These are phyloP conservation scores for Pseudozyma flocculosa DNA, from an alignment of 1,284 basidiomycete genomes.

Conservation along the genomic window DNA sequence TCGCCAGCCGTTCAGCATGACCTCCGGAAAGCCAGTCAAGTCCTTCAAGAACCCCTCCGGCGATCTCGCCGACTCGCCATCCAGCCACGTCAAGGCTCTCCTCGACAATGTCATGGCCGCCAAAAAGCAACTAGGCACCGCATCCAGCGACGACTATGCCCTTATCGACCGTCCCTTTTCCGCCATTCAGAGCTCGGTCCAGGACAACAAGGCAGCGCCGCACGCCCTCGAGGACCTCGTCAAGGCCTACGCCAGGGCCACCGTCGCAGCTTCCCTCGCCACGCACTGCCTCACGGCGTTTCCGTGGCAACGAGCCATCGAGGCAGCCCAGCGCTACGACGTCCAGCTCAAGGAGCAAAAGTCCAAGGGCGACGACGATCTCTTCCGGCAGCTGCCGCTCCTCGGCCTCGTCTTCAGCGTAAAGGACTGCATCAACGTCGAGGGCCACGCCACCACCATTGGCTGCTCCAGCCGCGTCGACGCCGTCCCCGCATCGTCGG, in stretches of 20 bases:
- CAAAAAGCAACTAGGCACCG: too few species aligned
- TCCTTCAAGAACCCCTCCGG: too few species aligned
- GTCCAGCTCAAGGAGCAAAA: background rate
- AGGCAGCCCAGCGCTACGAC: background rate
- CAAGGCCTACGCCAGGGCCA: background rate
- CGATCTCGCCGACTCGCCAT: too few species aligned
- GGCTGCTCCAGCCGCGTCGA: conserved; percentile 27
- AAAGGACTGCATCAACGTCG: conserved; percentile 39
- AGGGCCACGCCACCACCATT: conserved; percentile 20
- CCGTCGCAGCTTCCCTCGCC: conserved; percentile 10
- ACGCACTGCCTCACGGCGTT: conserved; percentile 38
- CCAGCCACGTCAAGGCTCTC: too few species aligned
- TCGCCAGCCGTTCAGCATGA: too few species aligned
- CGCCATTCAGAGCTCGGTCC: too few species aligned
- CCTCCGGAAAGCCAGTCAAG: too few species aligned
- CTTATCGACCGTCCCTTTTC: too few species aligned
- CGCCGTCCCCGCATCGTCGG: background rate
- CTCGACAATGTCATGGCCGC: too few species aligned
- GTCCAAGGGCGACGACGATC: background rate
- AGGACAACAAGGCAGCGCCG: too few species aligned
- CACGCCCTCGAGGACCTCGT: too few species aligned
- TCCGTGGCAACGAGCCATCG: conserved; percentile 10
- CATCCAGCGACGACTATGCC: too few species aligned
- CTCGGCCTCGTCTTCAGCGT: conserved; percentile 34
- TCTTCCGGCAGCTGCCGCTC: conserved; percentile 7